A percentile compares a stretch with the other conserved stretches of the same genome.
Evolutionary conservation across 2,329 filamentous ascomycete genomes (phyloP).

Genomic region (Cladorrhinum sp.): DNA sequence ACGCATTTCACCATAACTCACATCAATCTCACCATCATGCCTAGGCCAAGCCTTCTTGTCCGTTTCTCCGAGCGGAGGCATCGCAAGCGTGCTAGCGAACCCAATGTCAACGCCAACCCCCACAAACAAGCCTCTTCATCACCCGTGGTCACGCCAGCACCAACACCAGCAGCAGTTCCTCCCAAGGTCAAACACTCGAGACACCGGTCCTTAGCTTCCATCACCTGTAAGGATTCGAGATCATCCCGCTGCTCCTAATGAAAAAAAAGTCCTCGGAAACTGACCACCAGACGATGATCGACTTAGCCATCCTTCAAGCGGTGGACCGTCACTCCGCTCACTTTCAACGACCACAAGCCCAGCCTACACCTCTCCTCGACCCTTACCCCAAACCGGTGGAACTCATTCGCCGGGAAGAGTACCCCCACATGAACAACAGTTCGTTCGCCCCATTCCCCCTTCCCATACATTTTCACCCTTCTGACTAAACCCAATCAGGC

Average conservation of each 20-base stretch:
- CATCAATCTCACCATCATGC: slow-evolving; percentile 7
- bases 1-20: not conserved
- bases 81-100: not conserved
- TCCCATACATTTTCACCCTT: not conserved
- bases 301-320: not conserved
- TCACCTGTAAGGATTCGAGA: slow-evolving; percentile 11
- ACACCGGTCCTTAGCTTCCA: slow-evolving; percentile 19
- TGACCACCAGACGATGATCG: not conserved
- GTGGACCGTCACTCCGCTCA: not conserved
- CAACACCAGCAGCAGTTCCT: not conserved
- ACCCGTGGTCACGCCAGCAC: not conserved
- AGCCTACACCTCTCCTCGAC: not conserved
- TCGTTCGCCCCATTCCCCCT: not conserved
- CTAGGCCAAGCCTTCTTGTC: slow-evolving; percentile 11
- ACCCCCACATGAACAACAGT: slow-evolving; percentile 44
- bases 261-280: not conserved
- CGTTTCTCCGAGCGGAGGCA: slow-evolving; percentile 15
- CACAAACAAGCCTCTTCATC: not conserved
- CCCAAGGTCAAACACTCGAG: slow-evolving; percentile 10
- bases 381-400: slow-evolving; percentile 37
- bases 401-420: slow-evolving; percentile 38
- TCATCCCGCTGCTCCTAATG: not conserved
- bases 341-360: not conserved
- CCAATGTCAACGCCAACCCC: not conserved
- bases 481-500: slow-evolving; percentile 29